Percentiles rank a stretch among this genome's conserved stretches.
Evolutionary conservation across 2,329 filamentous ascomycete genomes (phyloP).

Genomic region (Penicillium concentricum): DNA sequence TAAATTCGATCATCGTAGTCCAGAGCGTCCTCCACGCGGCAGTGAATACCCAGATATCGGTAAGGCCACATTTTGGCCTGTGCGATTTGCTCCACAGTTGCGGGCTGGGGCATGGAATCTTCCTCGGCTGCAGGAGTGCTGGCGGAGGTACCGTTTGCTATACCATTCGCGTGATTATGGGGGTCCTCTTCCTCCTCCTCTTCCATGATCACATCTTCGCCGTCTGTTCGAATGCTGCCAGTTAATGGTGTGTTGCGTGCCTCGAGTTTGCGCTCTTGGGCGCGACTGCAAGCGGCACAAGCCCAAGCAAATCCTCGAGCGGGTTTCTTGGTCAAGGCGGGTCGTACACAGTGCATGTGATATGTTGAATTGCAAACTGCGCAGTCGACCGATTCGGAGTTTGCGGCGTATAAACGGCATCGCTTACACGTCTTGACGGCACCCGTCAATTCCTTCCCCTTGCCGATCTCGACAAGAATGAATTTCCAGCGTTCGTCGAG

Average conservation of each 20-base stretch:
- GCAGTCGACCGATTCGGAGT: constrained; percentile 95
- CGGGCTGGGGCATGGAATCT: constrained; percentile 57
- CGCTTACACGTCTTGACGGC: constrained; percentile 95
- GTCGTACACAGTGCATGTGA: constrained; percentile 97
- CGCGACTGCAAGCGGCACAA: constrained; percentile 90
- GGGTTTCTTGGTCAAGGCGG: constrained; percentile 89
- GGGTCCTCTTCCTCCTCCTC: constrained; percentile 69
- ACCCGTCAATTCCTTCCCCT: constrained; percentile 91
- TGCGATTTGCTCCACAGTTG: constrained; percentile 82
- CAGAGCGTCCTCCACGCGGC: constrained; percentile 88
- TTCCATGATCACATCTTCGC: constrained; percentile 63
- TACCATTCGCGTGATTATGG: constrained; percentile 49
- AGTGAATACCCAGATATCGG: constrained; percentile 92
- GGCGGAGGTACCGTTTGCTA: constrained; percentile 58
- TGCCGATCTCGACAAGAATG: constrained; percentile 88
- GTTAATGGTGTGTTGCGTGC: constrained; percentile 80
- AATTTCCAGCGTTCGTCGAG: constrained; percentile 96
- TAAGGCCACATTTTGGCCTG: constrained; percentile 96
- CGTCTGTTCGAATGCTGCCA: constrained; percentile 53
- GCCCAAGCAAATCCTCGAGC: constrained; percentile 98
- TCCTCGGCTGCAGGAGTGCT: constrained; percentile 61
- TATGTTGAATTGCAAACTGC: constrained; percentile 93
- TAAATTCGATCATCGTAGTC: constrained; percentile 98
- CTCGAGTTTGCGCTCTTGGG: constrained; percentile 90
- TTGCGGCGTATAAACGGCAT: constrained; percentile 87